A percentile compares a stretch with the other conserved stretches of the same genome.
Conservation (phyloP, 352 stramenopile species). For the Globisporangium mamillatum region DNA sequence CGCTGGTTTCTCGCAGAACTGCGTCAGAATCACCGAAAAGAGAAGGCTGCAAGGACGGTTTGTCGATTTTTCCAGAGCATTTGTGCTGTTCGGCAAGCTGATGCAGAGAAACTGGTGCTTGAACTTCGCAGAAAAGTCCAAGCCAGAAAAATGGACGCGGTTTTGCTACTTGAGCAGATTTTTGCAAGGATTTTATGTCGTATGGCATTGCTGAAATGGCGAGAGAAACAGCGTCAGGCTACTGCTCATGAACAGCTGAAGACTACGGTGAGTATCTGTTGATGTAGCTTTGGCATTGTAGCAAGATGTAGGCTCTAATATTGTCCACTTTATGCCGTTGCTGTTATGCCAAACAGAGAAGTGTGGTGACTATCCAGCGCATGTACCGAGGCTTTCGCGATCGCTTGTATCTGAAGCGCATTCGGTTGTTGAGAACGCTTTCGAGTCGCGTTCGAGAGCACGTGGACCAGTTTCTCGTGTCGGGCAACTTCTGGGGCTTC, state of each 20-base stretch:
- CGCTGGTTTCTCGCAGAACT: conserved; percentile 29
- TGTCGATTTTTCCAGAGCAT: conserved; percentile 29
- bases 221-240: conserved; percentile 19
- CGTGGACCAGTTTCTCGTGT: conserved; percentile 44
- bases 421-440: conserved; percentile 32
- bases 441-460: conserved; percentile 39
- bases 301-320: too few species aligned
- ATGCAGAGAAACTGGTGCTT: neutral
- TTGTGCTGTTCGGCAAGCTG: conserved; percentile 7
- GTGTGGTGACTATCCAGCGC: conserved; percentile 42
- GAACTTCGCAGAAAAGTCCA: conserved; percentile 10
- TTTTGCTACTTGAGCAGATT: conserved; percentile 8
- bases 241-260: conserved; percentile 24
- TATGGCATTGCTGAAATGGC: conserved; percentile 32
- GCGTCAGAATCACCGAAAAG: conserved; percentile 14
- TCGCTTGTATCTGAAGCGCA: conserved; percentile 39
- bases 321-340: neutral
- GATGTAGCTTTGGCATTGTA: neutral
- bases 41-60: conserved; percentile 25
- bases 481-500: conserved; percentile 60
- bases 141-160: conserved; percentile 8
- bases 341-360: conserved; percentile 10
- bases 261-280: conserved; percentile 11
- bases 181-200: conserved; percentile 19
- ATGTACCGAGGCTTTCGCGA: conserved; percentile 50